Conservation (phyloP, 75 land plant species). For the Ceratopteris richardii region DNA sequence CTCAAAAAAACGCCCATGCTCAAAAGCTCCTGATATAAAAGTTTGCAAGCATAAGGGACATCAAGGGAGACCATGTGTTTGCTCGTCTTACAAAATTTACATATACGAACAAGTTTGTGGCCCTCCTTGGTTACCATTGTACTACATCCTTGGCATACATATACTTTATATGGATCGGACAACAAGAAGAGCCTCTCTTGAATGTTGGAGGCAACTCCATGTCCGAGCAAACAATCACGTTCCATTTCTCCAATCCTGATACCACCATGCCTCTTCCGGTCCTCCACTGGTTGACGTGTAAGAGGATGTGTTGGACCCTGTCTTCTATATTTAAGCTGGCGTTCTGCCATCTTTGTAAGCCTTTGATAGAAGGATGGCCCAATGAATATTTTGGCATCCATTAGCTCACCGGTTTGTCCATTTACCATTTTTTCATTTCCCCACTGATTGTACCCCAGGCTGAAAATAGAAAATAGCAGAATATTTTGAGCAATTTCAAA, state of each 20-base stretch:
- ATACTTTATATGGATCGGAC: slow-evolving; percentile 62
- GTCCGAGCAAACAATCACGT: slow-evolving; percentile 77
- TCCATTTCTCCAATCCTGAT: slow-evolving; percentile 94
- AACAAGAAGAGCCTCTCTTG: slow-evolving; percentile 70
- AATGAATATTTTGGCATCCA: slow-evolving; percentile 48
- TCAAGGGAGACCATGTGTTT: slow-evolving; percentile 48
- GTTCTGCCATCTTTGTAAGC: slow-evolving; percentile 79
- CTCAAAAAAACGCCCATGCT: slow-evolving; percentile 77
- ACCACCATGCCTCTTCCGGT: slow-evolving; percentile 69
- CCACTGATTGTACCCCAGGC: slow-evolving; percentile 64
- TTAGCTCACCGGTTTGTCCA: slow-evolving; percentile 57
- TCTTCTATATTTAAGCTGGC: slow-evolving; percentile 70
- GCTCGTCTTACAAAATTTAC: slow-evolving; percentile 52
- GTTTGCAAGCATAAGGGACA: slow-evolving; percentile 84
- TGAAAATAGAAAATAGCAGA: slow-evolving; percentile 11
- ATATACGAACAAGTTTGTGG: slow-evolving; percentile 36
- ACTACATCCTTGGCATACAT: slow-evolving; percentile 49
- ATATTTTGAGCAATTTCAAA: no score
- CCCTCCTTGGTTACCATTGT: slow-evolving; percentile 34
- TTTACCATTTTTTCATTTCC: slow-evolving; percentile 58
- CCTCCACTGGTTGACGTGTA: slow-evolving; percentile 75
- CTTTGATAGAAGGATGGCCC: slow-evolving; percentile 83
- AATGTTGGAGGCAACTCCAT: slow-evolving; percentile 74
- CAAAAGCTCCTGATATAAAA: slow-evolving; percentile 77
- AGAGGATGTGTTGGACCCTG: slow-evolving; percentile 76